Conservation (phyloP, 2,329 filamentous ascomycete genomes). For the Alternaria sp. region DNA sequence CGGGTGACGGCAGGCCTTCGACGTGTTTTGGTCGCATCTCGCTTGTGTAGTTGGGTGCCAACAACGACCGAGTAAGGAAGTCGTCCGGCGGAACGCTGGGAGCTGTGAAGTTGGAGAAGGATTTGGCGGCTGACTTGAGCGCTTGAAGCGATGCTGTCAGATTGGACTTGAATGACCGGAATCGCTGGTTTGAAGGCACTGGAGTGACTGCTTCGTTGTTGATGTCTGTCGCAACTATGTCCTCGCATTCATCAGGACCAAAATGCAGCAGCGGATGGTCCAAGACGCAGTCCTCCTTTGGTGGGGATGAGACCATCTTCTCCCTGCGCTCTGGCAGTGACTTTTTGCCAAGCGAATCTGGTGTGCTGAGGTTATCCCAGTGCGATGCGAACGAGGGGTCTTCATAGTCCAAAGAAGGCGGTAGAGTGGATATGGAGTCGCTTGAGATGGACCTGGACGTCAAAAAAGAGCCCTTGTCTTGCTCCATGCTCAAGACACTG, state of each 20-base stretch:
- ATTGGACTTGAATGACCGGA: slow-evolving; percentile 68
- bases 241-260: slow-evolving; percentile 45
- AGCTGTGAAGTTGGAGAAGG: slow-evolving; percentile 67
- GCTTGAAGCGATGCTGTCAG: slow-evolving; percentile 69
- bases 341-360: slow-evolving; percentile 43
- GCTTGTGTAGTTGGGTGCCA: slow-evolving; percentile 66
- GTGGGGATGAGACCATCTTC: slow-evolving; percentile 57
- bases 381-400: slow-evolving; percentile 58
- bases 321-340: slow-evolving; percentile 54
- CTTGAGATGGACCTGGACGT: slow-evolving; percentile 62
- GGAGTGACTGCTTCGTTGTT: slow-evolving; percentile 35
- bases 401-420: slow-evolving; percentile 56
- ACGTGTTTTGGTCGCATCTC: slow-evolving; percentile 67
- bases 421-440: slow-evolving; percentile 63
- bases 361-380: slow-evolving; percentile 50
- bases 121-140: slow-evolving; percentile 67
- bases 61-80: slow-evolving; percentile 66
- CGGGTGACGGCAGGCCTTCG: slow-evolving; percentile 63
- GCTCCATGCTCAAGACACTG: slow-evolving; percentile 57
- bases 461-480: slow-evolving; percentile 50
- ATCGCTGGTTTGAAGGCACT: slow-evolving; percentile 43
- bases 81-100: slow-evolving; percentile 64
- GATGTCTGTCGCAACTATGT: slow-evolving; percentile 43
- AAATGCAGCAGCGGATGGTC: slow-evolving; percentile 66
- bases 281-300: slow-evolving; percentile 62